Evolutionary conservation across 768 basidiomycete species (phyloP).

Genomic region (Tylopilus subfusipes): DNA sequence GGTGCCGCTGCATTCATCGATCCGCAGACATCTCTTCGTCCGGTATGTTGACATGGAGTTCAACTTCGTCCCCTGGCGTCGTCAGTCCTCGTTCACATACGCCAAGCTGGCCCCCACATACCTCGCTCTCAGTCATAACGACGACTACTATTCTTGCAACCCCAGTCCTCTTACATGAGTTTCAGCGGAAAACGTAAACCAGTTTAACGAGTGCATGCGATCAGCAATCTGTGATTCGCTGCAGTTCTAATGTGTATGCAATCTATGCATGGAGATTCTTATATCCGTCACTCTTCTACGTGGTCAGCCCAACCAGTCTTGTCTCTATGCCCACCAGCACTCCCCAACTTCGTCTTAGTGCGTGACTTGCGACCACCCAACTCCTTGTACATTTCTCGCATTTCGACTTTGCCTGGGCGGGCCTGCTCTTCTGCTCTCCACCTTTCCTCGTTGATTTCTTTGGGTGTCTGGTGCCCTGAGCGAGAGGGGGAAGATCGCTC

Average conservation of each 20-base stretch:
- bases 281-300: constrained; percentile 21
- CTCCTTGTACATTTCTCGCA: constrained; percentile 81
- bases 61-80: constrained; percentile 64
- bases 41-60: constrained; percentile 64
- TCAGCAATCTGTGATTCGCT: constrained; percentile 42
- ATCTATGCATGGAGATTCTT: background rate
- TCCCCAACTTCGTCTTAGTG: constrained; percentile 63
- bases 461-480: constrained; percentile 46
- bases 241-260: constrained; percentile 2
- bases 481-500: background rate
- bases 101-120: background rate
- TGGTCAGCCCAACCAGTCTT: constrained; percentile 70
- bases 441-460: constrained; percentile 21
- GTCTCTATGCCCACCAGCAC: constrained; percentile 52
- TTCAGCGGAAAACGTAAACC: constrained; percentile 65
- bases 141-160: constrained; percentile 63
- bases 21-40: constrained; percentile 66
- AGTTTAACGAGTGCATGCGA: constrained; percentile 68
- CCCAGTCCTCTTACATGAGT: constrained; percentile 61
- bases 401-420: constrained; percentile 72
- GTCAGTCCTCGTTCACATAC: constrained; percentile 36
- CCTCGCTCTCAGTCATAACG: constrained; percentile 63
- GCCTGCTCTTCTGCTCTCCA: constrained; percentile 55
- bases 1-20: constrained; percentile 60
- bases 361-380: constrained; percentile 76